A percentile compares a stretch with the other conserved stretches of the same genome.
Conservation (phyloP, 2,329 filamentous ascomycete genomes). For the Fusarium fujikuroi region DNA sequence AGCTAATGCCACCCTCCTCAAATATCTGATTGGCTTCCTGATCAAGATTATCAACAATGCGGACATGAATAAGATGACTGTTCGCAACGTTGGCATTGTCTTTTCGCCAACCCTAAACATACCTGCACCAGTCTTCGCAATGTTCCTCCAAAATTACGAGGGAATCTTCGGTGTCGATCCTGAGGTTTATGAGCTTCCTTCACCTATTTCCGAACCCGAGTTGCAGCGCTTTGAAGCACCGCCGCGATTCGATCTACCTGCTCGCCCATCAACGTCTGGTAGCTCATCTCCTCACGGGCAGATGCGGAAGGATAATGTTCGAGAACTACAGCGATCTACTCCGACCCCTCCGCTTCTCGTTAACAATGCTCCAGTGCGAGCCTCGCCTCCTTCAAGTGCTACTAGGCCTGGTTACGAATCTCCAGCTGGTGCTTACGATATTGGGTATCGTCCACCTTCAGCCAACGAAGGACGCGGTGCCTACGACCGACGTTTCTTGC, state of each 20-base stretch:
- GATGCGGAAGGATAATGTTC: conserved; percentile 49
- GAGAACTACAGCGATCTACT: conserved; percentile 50
- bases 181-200: conserved; percentile 69
- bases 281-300: conserved; percentile 64
- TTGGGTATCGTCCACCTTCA: conserved; percentile 48
- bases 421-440: conserved; percentile 56
- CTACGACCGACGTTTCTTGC: conserved; percentile 54
- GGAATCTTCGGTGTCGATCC: conserved; percentile 82
- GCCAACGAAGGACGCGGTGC: conserved; percentile 45
- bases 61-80: conserved; percentile 96
- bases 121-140: conserved; percentile 90
- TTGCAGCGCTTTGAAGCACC: conserved; percentile 47
- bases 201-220: conserved; percentile 54
- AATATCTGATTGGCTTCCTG: conserved; percentile 87
- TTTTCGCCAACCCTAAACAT: conserved; percentile 98
- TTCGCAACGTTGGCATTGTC: conserved; percentile 96
- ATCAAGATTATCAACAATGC: conserved; percentile 93
- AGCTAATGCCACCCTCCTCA: conserved; percentile 83
- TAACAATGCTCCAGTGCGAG: conserved; percentile 47
- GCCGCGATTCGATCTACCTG: conserved; percentile 50
- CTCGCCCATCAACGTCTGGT: conserved; percentile 61
- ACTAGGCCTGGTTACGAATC: conserved; percentile 57
- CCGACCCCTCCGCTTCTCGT: conserved; percentile 63
- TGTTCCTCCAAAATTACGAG: conserved; percentile 91
- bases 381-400: conserved; percentile 57